Evolutionary conservation across 495 filamentous ascomycete genomes (phyloP), one percentile per base, ranked within the genome.

Genomic region (Aspergillus bertholletiae): DNA sequence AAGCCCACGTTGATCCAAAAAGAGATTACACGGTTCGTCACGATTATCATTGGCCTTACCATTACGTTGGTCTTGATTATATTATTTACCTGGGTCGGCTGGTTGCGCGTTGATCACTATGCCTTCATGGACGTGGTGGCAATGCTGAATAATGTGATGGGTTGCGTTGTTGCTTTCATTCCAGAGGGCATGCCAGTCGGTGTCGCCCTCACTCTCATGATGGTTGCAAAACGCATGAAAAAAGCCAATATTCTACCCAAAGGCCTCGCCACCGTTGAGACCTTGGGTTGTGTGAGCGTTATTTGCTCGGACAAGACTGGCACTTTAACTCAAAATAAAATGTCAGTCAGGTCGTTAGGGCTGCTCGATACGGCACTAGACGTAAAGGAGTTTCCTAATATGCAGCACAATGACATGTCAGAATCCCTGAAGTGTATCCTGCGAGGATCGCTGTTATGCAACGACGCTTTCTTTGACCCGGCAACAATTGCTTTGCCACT

Each of bases 261-360:
- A 63, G 84, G 82, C 0, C 69, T 89, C 41, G 80, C 85, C 56
- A 88, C 84, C 0, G 86, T 90, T 0, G 88, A 90, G 67, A 89
- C 86, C 0, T 72, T 89, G 4, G 87, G 87, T 3, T 78, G 84
- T 26, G 87, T 90, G 12, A 84, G 80, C 15, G 80, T 88, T 8
- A 83, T 88, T 45, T 88, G 86, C 66, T 87, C 80, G 1, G 86
- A 89, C 64, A 90, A 88, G 66, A 89, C 86, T 0, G 87, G 86
- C 18, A 89, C 86, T 0, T 65, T 89, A 41, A 88, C 87, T 1
- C 65, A 79, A 56, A 77, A 82, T 62, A 65, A 76, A 59, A 75
- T 81, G 79, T 66, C 67, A 46, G 71, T 77, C 35, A 75, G 69
- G 46, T 73, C 71, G 8, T 51, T 75, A 26, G 68, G 67, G 17